A percentile compares a stretch with the other conserved stretches of the same genome.
phyloP scores from a whole-genome alignment of 768 basidiomycete species.

The Gymnopilus dilepis region DNA sequence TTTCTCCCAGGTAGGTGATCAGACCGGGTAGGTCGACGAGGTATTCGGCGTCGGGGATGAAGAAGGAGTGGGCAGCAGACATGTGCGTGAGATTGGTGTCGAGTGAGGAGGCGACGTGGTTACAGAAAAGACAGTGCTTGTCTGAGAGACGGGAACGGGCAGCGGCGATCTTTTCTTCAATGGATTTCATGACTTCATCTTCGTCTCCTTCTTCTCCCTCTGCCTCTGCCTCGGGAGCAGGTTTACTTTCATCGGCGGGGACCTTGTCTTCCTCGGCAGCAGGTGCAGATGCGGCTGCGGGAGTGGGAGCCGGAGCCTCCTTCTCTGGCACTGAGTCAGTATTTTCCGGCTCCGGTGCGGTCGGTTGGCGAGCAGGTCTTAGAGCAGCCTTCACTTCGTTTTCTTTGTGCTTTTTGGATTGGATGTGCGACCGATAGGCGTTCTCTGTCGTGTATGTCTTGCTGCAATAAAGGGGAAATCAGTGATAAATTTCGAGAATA shows the following conservation, averaged over 20 bases:
- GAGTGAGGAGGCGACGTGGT: slow-evolving; percentile 51
- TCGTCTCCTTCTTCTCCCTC: slow-evolving; percentile 27
- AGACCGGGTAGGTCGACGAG: slow-evolving; percentile 85
- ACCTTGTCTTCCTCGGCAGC: neutral
- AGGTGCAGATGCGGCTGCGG: neutral
- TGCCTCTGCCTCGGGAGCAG: neutral
- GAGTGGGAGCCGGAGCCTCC: neutral
- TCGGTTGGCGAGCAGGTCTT: slow-evolving; percentile 12
- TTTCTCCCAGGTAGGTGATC: slow-evolving; percentile 86
- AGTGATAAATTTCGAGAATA: neutral
- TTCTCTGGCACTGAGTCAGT: slow-evolving; percentile 4
- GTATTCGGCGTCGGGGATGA: slow-evolving; percentile 93
- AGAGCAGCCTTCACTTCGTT: slow-evolving; percentile 58
- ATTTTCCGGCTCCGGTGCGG: neutral
- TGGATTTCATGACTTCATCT: slow-evolving; percentile 57
- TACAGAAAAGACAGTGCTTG: slow-evolving; percentile 88
- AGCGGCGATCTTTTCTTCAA: slow-evolving; percentile 78
- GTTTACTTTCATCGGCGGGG: neutral
- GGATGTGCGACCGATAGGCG: slow-evolving; percentile 85
- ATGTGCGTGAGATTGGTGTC: slow-evolving; percentile 85
- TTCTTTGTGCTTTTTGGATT: slow-evolving; percentile 90
- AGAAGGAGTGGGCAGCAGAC: slow-evolving; percentile 88
- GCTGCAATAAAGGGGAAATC: slow-evolving; percentile 43
- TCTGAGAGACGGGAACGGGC: slow-evolving; percentile 67
- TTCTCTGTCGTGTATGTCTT: slow-evolving; percentile 91